Base-by-base conservation (phyloP, 257 asterid genomes). In the Gardenia jasminoides region DNA sequence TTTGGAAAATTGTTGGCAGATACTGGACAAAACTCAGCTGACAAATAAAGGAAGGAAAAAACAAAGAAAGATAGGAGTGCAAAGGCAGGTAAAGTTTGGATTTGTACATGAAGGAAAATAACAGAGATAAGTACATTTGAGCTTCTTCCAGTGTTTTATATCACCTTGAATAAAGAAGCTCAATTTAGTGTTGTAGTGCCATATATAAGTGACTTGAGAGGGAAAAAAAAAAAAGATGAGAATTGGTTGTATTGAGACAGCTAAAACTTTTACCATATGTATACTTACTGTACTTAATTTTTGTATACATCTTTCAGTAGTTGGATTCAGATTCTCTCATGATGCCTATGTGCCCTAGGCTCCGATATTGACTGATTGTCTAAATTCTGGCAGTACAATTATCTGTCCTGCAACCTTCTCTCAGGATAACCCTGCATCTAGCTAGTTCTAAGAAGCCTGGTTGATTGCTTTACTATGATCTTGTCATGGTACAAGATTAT, bases 51-150 rank as follows among this genome's bases (percentile, higher is more conserved):
- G 39, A 58, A 58, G 8, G 33, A 70, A 39, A 62, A 44, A 5
- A 36, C 41, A 47, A n/a, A 44, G 61, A 78, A 43, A 56, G 36
- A 74, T 61, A 74, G 52, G 67, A 50, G 71, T 43, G 78, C 4
- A 46, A 67, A 67, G 69, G 54, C 56, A 59, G 67, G 28, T 72
- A 48, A 61, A 59, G 50, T 39, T 79, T 67, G 76, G 41, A 80
- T 69, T 65, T 78, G 81, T 78, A 71, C 31, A 75, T 31, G 41
- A 59, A 74, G 76, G 48, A 28, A 10, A 83, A 75, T 17, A 50
- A 72, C 16, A 80, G 70, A 56, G 76, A 70, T n/a, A 10, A 24
- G 43, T 12, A 80, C 61, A 31, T 10, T 74, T 73, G 78, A 62
- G 80, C 54, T 69, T 78, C 44, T 72, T 43, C 76, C 67, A 44